phyloP scores from a whole-genome alignment of 371 early-diverging fungal genomes.

The Smittium culicis region DNA sequence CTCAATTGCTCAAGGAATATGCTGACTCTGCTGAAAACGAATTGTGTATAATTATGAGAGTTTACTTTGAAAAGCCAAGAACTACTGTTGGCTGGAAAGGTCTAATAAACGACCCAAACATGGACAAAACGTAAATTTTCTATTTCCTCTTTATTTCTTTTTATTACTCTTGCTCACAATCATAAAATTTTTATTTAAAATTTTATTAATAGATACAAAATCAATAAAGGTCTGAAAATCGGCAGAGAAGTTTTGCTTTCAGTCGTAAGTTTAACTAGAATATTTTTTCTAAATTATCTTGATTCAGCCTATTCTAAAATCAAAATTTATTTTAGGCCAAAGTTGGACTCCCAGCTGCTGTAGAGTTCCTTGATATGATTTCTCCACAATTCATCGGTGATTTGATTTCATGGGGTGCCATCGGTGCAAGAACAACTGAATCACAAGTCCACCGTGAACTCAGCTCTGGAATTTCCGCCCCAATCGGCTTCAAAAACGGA shows the following conservation, averaged over 20 bases:
- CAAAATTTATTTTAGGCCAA: conserved; percentile 37
- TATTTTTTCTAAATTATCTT: background rate
- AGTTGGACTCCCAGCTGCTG: conserved; percentile 67
- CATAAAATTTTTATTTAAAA: background rate
- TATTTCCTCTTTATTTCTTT: background rate
- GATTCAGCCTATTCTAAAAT: background rate
- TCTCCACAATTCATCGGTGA: conserved; percentile 74
- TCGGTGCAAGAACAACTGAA: conserved; percentile 89
- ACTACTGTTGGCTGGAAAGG: conserved; percentile 94
- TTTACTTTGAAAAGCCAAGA: conserved; percentile 88
- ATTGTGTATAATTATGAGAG: conserved; percentile 74
- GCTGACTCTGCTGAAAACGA: conserved; percentile 47
- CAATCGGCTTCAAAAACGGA: conserved; percentile 88
- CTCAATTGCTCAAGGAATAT: conserved; percentile 37
- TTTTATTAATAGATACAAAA: conserved; percentile 45
- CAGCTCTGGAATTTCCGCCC: conserved; percentile 81
- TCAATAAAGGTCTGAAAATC: conserved; percentile 78
- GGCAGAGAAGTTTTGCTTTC: conserved; percentile 58
- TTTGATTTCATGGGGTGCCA: conserved; percentile 71
- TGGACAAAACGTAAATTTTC: conserved; percentile 16
- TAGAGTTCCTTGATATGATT: conserved; percentile 71
- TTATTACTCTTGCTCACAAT: background rate
- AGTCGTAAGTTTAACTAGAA: conserved; percentile 22
- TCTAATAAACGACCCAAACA: conserved; percentile 58
- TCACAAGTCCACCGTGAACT: conserved; percentile 80